Evolutionary conservation across 352 stramenopile species (phyloP).

Genomic region (Phytopythium kandeliae): DNA sequence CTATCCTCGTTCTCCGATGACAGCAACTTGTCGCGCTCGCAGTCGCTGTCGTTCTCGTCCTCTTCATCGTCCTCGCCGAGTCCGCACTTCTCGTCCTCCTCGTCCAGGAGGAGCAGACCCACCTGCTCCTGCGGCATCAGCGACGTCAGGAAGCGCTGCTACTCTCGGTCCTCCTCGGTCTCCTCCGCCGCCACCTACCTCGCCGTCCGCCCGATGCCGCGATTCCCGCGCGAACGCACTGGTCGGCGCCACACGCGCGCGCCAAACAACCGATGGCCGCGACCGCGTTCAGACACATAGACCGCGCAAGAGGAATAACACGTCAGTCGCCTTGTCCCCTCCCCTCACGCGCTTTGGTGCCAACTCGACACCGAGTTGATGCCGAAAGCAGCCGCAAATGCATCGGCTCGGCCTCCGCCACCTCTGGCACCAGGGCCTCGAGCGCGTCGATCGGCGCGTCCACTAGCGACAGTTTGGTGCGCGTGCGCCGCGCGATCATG

Average conservation of each 20-base stretch:
- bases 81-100: constrained; percentile 80
- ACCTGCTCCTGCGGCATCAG: constrained; percentile 66
- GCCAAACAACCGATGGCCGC: background rate
- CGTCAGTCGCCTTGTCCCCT: background rate
- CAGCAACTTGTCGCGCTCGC: constrained; percentile 75
- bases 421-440: constrained; percentile 49
- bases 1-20: constrained; percentile 68
- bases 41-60: constrained; percentile 76
- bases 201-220: background rate
- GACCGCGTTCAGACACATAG: constrained; percentile 2
- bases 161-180: constrained; percentile 53
- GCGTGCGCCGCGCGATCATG: constrained; percentile 64
- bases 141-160: constrained; percentile 80
- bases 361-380: constrained; percentile 11
- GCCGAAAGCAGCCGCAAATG: constrained; percentile 14
- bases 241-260: constrained; percentile 1
- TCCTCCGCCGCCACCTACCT: constrained; percentile 14
- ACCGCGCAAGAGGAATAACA: constrained; percentile 1
- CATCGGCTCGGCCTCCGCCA: constrained; percentile 14
- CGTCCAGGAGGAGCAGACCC: constrained; percentile 76
- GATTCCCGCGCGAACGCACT: background rate
- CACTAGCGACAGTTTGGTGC: constrained; percentile 72
- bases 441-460: constrained; percentile 68
- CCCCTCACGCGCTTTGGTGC: constrained; percentile 3
- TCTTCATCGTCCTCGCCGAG: constrained; percentile 52